phyloP scores from a whole-genome alignment of 2,329 filamentous ascomycete species.

The Acrocalymma vagum region DNA sequence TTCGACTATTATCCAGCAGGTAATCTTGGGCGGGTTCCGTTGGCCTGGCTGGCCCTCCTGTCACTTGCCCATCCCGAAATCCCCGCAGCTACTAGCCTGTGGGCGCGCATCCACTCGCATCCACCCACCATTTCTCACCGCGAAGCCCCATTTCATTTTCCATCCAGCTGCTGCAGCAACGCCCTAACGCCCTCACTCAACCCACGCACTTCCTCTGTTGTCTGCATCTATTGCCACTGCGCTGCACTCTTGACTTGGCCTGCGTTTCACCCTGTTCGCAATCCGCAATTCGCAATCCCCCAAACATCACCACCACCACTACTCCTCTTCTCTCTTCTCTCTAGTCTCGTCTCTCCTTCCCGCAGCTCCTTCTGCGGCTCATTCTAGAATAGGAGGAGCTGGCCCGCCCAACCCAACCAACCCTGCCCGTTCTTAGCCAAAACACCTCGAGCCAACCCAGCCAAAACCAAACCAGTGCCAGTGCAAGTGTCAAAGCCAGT shows the following conservation, averaged over 20 bases:
- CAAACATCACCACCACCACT: too few species aligned
- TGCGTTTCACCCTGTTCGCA: too few species aligned
- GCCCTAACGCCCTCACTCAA: neutral
- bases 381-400: constrained; percentile 38
- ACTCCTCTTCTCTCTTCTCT: constrained; percentile 19
- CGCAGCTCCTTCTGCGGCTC: constrained; percentile 33
- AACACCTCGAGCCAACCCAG: constrained; percentile 27
- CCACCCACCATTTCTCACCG: too few species aligned
- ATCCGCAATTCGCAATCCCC: too few species aligned
- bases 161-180: constrained; percentile 7
- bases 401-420: constrained; percentile 28
- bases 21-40: too few species aligned
- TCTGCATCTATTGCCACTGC: constrained; percentile 23
- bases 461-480: constrained; percentile 19
- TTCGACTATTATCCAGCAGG: too few species aligned
- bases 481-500: too few species aligned
- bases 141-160: too few species aligned
- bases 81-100: too few species aligned
- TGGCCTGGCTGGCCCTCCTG: too few species aligned
- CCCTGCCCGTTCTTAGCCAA: constrained; percentile 27
- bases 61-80: too few species aligned
- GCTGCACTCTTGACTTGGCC: constrained; percentile 13
- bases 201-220: neutral
- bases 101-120: too few species aligned
- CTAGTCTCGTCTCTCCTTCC: constrained; percentile 21